Percentiles rank a stretch among this genome's conserved stretches.
Evolutionary conservation across 805 yeast genomes (phyloP).

Genomic region (Teunomyces barrocoloradensis): DNA sequence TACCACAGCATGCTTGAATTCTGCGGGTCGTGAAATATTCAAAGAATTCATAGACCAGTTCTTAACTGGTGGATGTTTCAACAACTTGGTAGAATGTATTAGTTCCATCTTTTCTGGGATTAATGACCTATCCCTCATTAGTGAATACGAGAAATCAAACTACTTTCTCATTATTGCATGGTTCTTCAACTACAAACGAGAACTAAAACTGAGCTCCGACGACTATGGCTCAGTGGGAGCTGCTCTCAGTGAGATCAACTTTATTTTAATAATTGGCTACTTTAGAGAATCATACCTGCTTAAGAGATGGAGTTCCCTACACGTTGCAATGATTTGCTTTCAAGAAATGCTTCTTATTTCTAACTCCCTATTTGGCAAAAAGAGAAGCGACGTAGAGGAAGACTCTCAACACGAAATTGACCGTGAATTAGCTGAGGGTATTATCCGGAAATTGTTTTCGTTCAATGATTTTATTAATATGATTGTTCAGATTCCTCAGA

Average conservation of each 20-base stretch:
- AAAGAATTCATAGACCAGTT: conserved; percentile 48
- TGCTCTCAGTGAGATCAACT: conserved; percentile 59
- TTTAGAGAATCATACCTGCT: conserved; percentile 41
- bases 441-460: conserved; percentile 67
- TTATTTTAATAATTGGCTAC: conserved; percentile 49
- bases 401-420: conserved; percentile 40
- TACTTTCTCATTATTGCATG: conserved; percentile 66
- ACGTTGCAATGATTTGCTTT: conserved; percentile 67
- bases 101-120: conserved; percentile 42
- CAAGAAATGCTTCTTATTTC: conserved; percentile 56
- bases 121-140: conserved; percentile 29
- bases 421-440: conserved; percentile 51
- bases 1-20: conserved; percentile 25
- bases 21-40: conserved; percentile 20
- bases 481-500: conserved; percentile 57
- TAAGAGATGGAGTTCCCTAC: conserved; percentile 58
- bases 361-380: conserved; percentile 39
- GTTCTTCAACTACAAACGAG: conserved; percentile 69
- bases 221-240: conserved; percentile 49
- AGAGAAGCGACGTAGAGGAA: conserved; percentile 39
- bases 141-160: conserved; percentile 36
- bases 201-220: conserved; percentile 16
- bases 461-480: conserved; percentile 57
- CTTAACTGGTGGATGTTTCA: conserved; percentile 74
- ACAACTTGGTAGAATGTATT: conserved; percentile 55